phyloP scores from a whole-genome alignment of 768 basidiomycete species.

The Nevesoporus exiguus region DNA sequence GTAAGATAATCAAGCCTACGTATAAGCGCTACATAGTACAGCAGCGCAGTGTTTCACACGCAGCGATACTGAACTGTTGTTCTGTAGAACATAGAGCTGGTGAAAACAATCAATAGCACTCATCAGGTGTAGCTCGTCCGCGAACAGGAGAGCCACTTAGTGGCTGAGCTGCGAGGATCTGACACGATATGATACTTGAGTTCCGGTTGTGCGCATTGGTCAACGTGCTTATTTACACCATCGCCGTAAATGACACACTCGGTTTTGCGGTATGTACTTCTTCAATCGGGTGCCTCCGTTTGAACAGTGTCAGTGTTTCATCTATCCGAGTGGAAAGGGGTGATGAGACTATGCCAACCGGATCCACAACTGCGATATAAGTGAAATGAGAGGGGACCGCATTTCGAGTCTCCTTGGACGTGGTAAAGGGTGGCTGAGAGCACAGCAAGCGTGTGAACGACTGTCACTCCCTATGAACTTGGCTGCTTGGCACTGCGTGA shows the following conservation, averaged over 20 bases:
- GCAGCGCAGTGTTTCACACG: neutral
- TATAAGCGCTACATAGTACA: neutral
- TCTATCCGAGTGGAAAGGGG: too few species aligned
- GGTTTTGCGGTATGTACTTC: too few species aligned
- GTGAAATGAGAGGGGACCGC: neutral
- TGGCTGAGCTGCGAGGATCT: too few species aligned
- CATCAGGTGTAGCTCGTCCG: neutral
- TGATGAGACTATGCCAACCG: too few species aligned
- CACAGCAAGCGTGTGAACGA: neutral
- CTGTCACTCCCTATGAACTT: neutral
- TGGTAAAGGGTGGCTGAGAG: neutral
- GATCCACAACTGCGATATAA: neutral
- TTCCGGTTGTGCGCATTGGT: too few species aligned
- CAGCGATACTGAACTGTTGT: neutral
- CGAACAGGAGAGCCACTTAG: too few species aligned
- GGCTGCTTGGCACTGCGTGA: neutral
- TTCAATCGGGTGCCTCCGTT: too few species aligned
- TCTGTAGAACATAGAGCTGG: too few species aligned
- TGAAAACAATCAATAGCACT: neutral
- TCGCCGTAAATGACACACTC: too few species aligned
- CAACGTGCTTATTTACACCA: too few species aligned
- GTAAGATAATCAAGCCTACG: neutral
- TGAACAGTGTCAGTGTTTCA: too few species aligned
- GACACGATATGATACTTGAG: too few species aligned
- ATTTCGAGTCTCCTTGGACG: neutral